These are phyloP conservation scores for Nemania sp. DNA, from an alignment of 2,329 filamentous ascomycete species.

Conservation along the genomic window DNA sequence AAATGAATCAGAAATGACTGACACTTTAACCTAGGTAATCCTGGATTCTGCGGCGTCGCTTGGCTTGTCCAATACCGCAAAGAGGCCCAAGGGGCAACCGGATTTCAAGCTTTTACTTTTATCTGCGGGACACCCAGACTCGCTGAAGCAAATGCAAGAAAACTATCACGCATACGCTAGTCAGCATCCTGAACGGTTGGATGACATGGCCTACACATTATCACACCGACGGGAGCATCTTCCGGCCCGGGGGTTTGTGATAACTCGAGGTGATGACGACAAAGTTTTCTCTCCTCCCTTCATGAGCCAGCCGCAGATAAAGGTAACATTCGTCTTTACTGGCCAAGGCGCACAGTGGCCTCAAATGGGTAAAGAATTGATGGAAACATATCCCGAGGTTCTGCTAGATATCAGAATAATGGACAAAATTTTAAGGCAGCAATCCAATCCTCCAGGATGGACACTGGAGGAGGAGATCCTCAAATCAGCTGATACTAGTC, in stretches of 20 bases:
- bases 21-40: too few relatives aligned
- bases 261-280: background rate
- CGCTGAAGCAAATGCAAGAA: too few relatives aligned
- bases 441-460: conserved; percentile 7
- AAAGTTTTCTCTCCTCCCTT: background rate
- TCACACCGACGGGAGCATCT: conserved; percentile 25
- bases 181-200: conserved; percentile 13
- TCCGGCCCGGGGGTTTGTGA: conserved; percentile 21
- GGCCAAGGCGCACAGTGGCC: conserved; percentile 22
- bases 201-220: conserved; percentile 27
- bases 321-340: conserved; percentile 4
- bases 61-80: too few relatives aligned
- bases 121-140: too few relatives aligned
- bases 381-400: background rate
- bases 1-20: too few relatives aligned
- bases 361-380: background rate
- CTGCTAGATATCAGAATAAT: background rate
- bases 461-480: conserved; percentile 5
- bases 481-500: background rate
- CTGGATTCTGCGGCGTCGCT: too few relatives aligned
- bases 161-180: too few relatives aligned
- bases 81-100: too few relatives aligned
- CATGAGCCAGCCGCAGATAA: background rate
- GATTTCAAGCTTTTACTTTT: too few relatives aligned
- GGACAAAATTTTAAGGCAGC: conserved; percentile 6